Evolutionary conservation across 345 rosid species (phyloP).

Genomic region (Gossypium raimondii): DNA sequence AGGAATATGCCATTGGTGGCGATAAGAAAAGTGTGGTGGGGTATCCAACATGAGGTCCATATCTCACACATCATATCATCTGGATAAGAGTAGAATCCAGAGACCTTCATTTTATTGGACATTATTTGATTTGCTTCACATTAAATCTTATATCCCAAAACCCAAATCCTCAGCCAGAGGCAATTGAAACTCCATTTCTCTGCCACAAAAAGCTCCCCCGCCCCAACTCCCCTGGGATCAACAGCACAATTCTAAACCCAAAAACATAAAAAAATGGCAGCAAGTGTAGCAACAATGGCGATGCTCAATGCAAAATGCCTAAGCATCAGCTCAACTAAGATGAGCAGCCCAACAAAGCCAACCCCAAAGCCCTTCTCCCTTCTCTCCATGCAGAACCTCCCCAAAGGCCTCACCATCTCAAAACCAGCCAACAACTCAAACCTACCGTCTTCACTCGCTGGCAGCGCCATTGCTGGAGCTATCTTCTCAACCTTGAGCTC

Average conservation of each 20-base stretch:
- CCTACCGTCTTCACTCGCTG: slow-evolving; percentile 26
- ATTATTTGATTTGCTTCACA: slow-evolving; percentile 9
- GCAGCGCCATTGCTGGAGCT: slow-evolving; percentile 71
- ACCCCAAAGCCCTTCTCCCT: slow-evolving; percentile 31
- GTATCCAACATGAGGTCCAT: slow-evolving; percentile 32
- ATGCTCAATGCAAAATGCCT: slow-evolving; percentile 56
- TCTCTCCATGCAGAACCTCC: slow-evolving; percentile 36
- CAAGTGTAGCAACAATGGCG: slow-evolving; percentile 64
- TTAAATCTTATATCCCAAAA: background rate
- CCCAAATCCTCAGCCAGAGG: background rate
- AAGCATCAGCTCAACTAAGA: slow-evolving; percentile 32
- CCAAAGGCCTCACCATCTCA: slow-evolving; percentile 41
- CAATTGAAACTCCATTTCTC: slow-evolving; percentile 17
- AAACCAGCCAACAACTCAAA: slow-evolving; percentile 23
- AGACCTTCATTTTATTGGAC: slow-evolving; percentile 38
- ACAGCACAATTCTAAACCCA: background rate
- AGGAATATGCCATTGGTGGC: too few relatives aligned
- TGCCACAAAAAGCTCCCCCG: background rate
- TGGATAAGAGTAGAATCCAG: slow-evolving; percentile 69
- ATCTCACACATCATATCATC: slow-evolving; percentile 21
- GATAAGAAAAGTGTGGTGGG: slow-evolving; percentile 13
- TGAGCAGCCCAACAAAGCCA: slow-evolving; percentile 31
- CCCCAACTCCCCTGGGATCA: background rate
- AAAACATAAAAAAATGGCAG: slow-evolving; percentile 23
- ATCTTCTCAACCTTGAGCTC: slow-evolving; percentile 66